Evolutionary conservation across 176 grass and related monocot genomes (phyloP), one percentile per base, ranked within the genome.

Genomic region (Bonia amplexicaulis): DNA sequence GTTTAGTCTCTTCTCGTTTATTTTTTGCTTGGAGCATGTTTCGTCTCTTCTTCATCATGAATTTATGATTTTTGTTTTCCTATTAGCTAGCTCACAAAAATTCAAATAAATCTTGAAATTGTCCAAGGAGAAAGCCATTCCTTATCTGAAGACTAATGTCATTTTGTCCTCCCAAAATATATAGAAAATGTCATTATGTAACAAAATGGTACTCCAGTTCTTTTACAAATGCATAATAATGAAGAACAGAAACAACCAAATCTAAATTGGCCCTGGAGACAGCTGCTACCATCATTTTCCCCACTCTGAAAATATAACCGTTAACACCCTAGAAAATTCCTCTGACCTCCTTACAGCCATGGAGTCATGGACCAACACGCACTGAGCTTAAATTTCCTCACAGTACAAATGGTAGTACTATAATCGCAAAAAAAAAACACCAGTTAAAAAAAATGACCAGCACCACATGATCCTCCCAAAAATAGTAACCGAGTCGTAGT

Each of bases 361-460:
- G 69, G 69, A 74, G 26, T 47, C 58, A 37, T 12, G 77, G 77
- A 67, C 70, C 66, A 73, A 84, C 81, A 80, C 67, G 40, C 74
- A 6, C 77, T 45, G 82, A 46, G 47, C 88, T 35, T 42, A 76
- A 69, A 62, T 76, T 27, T 62, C 51, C 13, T 40, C 35, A 6
- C 42, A 7, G 62, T 51, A 69, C 23, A 64, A 82, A 64, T 13
- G 76, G 25, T 7, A 44, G 20, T 6, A 16, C 4, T 52, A 52
- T 44, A 44, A 44, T 44, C 42, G 42, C 42, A 44, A 10, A n/a
- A 71, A 2, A 10, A 44, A 44, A 44, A n/a, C 22, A 25, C 19
- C 6, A 62, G 58, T 73, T 54, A 84, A 80, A 14, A 14, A 37
- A 68, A 79, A 33, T 72, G 45, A 86, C 73, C 39, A 42, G 2